These are phyloP conservation scores for Pyrenophora seminiperda DNA, from an alignment of 2,329 filamentous ascomycete genomes.

Conservation along the genomic window DNA sequence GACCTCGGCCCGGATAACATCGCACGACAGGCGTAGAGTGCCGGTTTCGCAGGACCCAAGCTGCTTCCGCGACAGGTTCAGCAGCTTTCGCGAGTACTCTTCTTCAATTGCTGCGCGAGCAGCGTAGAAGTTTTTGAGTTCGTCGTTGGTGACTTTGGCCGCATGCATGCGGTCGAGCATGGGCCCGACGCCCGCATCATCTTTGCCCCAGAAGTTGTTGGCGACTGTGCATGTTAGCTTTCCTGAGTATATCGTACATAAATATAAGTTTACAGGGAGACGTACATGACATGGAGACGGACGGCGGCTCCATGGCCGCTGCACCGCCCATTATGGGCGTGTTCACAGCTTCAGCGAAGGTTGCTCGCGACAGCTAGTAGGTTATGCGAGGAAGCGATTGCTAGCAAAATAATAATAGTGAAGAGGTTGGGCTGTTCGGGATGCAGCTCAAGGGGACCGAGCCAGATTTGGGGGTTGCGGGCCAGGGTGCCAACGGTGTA, in stretches of 20 bases:
- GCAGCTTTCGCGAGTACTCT: conserved; percentile 88
- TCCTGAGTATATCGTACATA: neutral
- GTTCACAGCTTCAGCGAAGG: conserved; percentile 33
- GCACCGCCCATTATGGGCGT: conserved; percentile 63
- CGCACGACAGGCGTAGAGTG: conserved; percentile 80
- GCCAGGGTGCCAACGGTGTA: conserved; percentile 23
- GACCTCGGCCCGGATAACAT: conserved; percentile 85
- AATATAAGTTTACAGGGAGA: neutral
- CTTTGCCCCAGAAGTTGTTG: conserved; percentile 99
- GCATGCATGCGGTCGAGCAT: conserved; percentile 92
- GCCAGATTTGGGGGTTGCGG: conserved; percentile 33
- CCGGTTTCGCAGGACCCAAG: conserved; percentile 87
- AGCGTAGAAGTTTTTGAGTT: conserved; percentile 88
- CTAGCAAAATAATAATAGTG: conserved; percentile 17
- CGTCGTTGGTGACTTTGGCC: conserved; percentile 87
- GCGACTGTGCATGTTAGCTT: conserved; percentile 68
- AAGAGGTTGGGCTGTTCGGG: conserved; percentile 26
- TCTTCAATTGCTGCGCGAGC: conserved; percentile 94
- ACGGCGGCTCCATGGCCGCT: conserved; percentile 63
- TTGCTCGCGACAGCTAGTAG: conserved; percentile 13
- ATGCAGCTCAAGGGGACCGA: conserved; percentile 26
- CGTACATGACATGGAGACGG: conserved; percentile 70
- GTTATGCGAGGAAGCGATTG: conserved; percentile 21
- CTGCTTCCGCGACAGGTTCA: conserved; percentile 83
- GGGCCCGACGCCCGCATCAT: conserved; percentile 91